These are phyloP conservation scores for Nemophila menziesii DNA, from an alignment of 257 asterid genomes.

Conservation along the genomic window DNA sequence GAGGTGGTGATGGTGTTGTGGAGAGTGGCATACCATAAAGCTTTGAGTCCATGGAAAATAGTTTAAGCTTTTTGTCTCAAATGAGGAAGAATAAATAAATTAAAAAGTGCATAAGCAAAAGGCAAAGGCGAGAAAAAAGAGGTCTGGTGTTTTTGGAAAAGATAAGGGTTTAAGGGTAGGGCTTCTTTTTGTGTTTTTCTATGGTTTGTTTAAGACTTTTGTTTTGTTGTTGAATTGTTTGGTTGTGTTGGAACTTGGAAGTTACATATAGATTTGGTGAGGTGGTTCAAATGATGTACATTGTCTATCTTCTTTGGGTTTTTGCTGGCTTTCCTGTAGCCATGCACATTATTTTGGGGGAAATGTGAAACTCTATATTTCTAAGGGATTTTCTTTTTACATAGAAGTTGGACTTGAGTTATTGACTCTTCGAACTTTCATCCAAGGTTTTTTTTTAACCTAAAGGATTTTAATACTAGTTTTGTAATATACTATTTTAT, in stretches of 20 bases:
- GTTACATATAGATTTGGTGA: neutral
- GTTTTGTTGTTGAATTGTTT: slow-evolving; percentile 1
- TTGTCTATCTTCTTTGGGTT: neutral
- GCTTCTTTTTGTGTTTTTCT: slow-evolving; percentile 25
- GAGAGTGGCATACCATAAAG: slow-evolving; percentile 47
- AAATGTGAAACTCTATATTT: no score
- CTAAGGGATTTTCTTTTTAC: no score
- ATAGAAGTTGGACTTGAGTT: no score
- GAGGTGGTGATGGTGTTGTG: slow-evolving; percentile 26
- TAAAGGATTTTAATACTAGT: no score
- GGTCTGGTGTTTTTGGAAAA: slow-evolving; percentile 7
- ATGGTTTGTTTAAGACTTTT: slow-evolving; percentile 7
- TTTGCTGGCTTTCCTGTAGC: neutral
- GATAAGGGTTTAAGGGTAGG: slow-evolving; percentile 8
- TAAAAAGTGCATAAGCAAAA: no score
- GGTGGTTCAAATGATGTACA: neutral
- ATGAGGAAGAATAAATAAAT: neutral
- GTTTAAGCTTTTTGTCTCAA: neutral
- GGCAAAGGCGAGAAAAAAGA: neutral
- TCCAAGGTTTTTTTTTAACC: no score
- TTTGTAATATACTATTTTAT: no score
- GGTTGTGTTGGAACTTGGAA: slow-evolving; percentile 2
- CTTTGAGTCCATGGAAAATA: slow-evolving; percentile 33
- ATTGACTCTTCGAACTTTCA: no score
- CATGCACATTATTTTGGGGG: no score